Percentiles rank a stretch among this genome's conserved stretches.
These are phyloP conservation scores for Vachellia collinsii DNA, from an alignment of 306 rosid genomes.

Conservation along the genomic window DNA sequence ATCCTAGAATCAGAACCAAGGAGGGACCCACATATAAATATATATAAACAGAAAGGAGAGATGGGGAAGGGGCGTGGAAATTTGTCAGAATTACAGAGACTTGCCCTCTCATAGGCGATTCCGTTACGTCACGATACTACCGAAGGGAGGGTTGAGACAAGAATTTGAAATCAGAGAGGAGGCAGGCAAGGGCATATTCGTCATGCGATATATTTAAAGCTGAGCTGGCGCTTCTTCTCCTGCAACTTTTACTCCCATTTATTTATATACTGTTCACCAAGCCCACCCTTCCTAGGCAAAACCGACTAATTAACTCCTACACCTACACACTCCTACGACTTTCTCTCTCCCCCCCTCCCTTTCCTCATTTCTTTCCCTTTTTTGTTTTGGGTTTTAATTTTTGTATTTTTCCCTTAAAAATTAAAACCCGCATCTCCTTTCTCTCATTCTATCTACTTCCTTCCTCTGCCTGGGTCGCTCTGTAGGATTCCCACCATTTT, in stretches of 20 bases:
- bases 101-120: slow-evolving; percentile 39
- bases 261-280: neutral
- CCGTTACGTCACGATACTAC: slow-evolving; percentile 60
- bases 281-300: slow-evolving; percentile 43
- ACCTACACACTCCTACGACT: neutral
- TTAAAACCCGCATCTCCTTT: slow-evolving; percentile 22
- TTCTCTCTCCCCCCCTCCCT: no score
- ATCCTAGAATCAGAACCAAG: neutral
- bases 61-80: neutral
- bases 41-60: neutral
- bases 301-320: slow-evolving; percentile 46
- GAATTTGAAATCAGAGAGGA: neutral
- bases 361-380: neutral
- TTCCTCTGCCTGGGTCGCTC: slow-evolving; percentile 41
- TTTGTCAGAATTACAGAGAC: neutral
- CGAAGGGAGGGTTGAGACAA: slow-evolving; percentile 18
- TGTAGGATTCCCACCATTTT: slow-evolving; percentile 65
- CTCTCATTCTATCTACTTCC: slow-evolving; percentile 36
- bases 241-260: neutral
- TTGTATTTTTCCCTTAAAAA: neutral
- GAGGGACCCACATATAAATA: neutral
- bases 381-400: neutral
- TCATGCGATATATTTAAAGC: slow-evolving; percentile 9
- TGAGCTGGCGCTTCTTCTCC: slow-evolving; percentile 18
- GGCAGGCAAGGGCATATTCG: slow-evolving; percentile 41